These are phyloP conservation scores for Barnettozyma sp. DNA, from an alignment of 805 yeast genomes.

Conservation along the genomic window DNA sequence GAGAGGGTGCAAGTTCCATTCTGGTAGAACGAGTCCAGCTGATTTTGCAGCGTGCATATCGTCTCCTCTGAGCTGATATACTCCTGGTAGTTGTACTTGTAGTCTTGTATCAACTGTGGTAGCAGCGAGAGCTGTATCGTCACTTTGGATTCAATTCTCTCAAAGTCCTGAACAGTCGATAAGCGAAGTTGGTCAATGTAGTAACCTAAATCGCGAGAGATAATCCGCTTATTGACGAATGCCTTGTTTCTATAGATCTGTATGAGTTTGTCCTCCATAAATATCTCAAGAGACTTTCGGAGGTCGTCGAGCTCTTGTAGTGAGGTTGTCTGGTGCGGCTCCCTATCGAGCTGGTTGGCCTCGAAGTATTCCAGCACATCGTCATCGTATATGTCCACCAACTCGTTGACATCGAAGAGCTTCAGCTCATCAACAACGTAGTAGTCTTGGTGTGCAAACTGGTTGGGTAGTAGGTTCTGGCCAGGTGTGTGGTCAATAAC, in stretches of 20 bases:
- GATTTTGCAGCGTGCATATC: not conserved
- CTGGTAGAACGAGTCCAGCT: constrained; percentile 4
- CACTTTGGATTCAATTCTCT: constrained; percentile 13
- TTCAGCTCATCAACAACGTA: constrained; percentile 5
- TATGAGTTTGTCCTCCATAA: constrained; percentile 16
- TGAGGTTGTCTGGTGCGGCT: constrained; percentile 2
- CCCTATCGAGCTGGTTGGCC: constrained; percentile 5
- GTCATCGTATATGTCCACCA: constrained; percentile 8
- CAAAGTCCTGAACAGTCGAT: constrained; percentile 16
- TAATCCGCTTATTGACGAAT: constrained; percentile 18
- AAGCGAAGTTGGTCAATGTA: constrained; percentile 19
- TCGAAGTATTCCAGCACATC: constrained; percentile 11
- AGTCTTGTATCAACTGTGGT: constrained; percentile 8
- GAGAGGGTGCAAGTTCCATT: constrained; percentile 2
- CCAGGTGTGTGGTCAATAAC: constrained; percentile 9
- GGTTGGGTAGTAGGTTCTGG: constrained; percentile 8
- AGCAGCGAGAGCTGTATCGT: constrained; percentile 7
- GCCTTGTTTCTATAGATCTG: constrained; percentile 18
- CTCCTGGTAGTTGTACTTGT: constrained; percentile 11
- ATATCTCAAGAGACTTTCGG: constrained; percentile 7
- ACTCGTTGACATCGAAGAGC: constrained; percentile 7
- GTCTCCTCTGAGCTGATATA: constrained; percentile 5
- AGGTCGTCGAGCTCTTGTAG: constrained; percentile 14
- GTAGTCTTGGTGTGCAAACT: constrained; percentile 12
- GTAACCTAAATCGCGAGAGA: constrained; percentile 13